phyloP scores from a whole-genome alignment of 1,139 yeast species.

The Taphrina pruni region DNA sequence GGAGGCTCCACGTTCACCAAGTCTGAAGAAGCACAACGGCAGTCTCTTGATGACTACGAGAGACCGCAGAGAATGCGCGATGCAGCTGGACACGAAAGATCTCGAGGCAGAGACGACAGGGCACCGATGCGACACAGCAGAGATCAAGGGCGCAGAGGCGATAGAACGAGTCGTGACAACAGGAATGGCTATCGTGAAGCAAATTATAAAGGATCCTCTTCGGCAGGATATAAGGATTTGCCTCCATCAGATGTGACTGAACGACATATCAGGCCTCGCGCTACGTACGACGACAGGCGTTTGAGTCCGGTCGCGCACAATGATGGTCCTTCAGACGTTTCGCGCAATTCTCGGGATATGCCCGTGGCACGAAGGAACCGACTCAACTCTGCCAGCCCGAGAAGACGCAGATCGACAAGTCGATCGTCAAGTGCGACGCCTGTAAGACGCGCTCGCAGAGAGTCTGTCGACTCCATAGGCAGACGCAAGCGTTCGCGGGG shows the following conservation, averaged over 20 bases:
- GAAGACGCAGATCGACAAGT: not conserved
- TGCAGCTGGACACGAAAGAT: not conserved
- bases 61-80: constrained; percentile 19
- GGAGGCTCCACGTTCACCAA: not conserved
- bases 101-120: not conserved
- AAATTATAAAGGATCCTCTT: not conserved
- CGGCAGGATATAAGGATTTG: not conserved
- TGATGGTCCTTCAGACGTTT: not conserved
- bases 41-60: constrained; percentile 24
- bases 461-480: constrained; percentile 3
- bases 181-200: not conserved
- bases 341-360: not conserved
- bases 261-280: not conserved
- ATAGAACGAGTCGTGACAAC: not conserved
- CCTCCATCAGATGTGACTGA: not conserved
- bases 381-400: not conserved
- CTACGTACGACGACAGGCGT: constrained; percentile 1
- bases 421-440: not conserved
- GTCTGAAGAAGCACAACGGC: constrained; percentile 8
- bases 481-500: not conserved
- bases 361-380: not conserved
- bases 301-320: constrained; percentile 5
- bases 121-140: not conserved
- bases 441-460: not conserved
- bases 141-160: not conserved